These are phyloP conservation scores for Plantago elongata DNA, from an alignment of 257 asterid genomes.

Conservation along the genomic window DNA sequence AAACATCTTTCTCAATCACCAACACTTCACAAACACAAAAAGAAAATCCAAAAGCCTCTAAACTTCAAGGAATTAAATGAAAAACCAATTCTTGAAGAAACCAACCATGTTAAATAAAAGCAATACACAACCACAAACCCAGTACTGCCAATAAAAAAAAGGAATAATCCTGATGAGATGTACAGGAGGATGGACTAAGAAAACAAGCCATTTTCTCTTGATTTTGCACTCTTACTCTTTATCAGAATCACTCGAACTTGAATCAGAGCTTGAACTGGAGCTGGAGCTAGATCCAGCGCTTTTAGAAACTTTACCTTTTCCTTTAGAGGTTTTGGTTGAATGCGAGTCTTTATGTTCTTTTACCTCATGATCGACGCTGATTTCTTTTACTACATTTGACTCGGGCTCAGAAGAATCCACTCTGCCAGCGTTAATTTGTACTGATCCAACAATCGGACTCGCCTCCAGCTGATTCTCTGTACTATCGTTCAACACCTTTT, in stretches of 20 bases:
- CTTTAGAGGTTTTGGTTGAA: neutral
- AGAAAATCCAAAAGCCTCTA: slow-evolving; percentile 22
- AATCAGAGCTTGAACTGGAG: slow-evolving; percentile 49
- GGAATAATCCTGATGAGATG: neutral
- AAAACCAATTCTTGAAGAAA: slow-evolving; percentile 54
- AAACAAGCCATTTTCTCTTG: slow-evolving; percentile 2
- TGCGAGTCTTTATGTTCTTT: neutral
- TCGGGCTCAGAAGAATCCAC: slow-evolving; percentile 22
- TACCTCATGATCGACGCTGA: neutral
- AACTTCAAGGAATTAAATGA: slow-evolving; percentile 47
- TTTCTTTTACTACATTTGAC: slow-evolving; percentile 20
- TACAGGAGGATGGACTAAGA: neutral
- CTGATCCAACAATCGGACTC: slow-evolving; percentile 22
- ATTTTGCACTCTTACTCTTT: slow-evolving; percentile 29
- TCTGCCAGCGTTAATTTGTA: slow-evolving; percentile 23
- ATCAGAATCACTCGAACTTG: slow-evolving; percentile 59
- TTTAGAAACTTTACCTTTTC: slow-evolving; percentile 19
- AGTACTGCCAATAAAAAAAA: neutral
- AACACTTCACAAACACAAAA: slow-evolving; percentile 18
- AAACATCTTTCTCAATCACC: slow-evolving; percentile 14
- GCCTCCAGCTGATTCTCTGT: slow-evolving; percentile 17
- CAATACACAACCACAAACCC: slow-evolving; percentile 10
- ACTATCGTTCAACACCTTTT: slow-evolving; percentile 16
- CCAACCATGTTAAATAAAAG: slow-evolving; percentile 28
- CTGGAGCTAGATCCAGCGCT: slow-evolving; percentile 45